phyloP scores from a whole-genome alignment of 345 rosid genomes.

The Gossypium mustelinum region DNA sequence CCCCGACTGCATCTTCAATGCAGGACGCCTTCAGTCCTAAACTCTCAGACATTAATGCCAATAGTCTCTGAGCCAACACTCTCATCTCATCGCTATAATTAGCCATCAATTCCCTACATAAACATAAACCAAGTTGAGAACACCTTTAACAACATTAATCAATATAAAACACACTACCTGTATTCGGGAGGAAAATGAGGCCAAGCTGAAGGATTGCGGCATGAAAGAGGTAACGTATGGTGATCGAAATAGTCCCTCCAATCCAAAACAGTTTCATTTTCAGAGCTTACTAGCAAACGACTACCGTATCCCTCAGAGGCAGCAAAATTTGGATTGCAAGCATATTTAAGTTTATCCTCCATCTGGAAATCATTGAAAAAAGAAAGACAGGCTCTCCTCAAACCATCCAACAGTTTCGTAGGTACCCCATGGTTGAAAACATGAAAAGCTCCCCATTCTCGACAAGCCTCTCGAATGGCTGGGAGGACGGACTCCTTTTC shows the following conservation, averaged over 20 bases:
- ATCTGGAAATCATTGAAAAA: slow-evolving; percentile 58
- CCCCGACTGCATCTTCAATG: slow-evolving; percentile 65
- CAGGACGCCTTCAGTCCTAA: slow-evolving; percentile 42
- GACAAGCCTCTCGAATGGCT: slow-evolving; percentile 51
- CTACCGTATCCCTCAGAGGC: slow-evolving; percentile 88
- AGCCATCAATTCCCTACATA: slow-evolving; percentile 45
- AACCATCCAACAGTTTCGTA: slow-evolving; percentile 39
- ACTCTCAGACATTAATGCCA: slow-evolving; percentile 64
- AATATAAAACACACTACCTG: slow-evolving; percentile 34
- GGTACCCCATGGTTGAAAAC: slow-evolving; percentile 72
- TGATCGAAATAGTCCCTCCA: slow-evolving; percentile 97
- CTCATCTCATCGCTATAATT: slow-evolving; percentile 63
- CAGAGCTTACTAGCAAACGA: slow-evolving; percentile 50
- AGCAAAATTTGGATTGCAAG: slow-evolving; percentile 56
- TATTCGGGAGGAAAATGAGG: slow-evolving; percentile 62
- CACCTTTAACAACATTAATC: background rate
- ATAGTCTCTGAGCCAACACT: slow-evolving; percentile 50
- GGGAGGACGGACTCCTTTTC: slow-evolving; percentile 23
- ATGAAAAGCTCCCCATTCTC: slow-evolving; percentile 86
- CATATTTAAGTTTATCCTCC: slow-evolving; percentile 65
- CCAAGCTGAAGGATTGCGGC: slow-evolving; percentile 71
- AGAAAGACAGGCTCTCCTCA: slow-evolving; percentile 35
- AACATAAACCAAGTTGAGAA: slow-evolving; percentile 1
- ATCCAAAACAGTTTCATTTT: slow-evolving; percentile 50
- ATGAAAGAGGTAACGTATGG: slow-evolving; percentile 74